Evolutionary conservation across 1,139 yeast species (phyloP).

Genomic region (Sugiyamaella japonica): DNA sequence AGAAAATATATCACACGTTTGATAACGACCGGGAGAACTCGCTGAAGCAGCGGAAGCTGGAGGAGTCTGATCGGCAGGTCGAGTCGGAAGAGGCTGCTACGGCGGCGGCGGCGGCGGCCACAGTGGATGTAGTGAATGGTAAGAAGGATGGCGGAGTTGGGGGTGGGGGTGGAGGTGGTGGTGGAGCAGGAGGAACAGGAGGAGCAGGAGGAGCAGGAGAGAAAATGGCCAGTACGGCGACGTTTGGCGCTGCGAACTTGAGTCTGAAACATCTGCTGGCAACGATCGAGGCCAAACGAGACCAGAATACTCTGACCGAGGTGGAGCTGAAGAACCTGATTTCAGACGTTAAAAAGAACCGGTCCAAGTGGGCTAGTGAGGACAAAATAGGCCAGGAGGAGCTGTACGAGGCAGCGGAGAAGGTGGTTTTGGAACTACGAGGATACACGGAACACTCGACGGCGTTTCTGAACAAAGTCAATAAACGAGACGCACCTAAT

Average conservation of each 20-base stretch:
- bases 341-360: slow-evolving; percentile 88
- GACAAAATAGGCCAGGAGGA: slow-evolving; percentile 97
- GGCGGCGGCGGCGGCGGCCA: slow-evolving; percentile 13
- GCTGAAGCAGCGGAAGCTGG: slow-evolving; percentile 72
- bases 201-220: no score
- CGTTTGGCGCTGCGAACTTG: slow-evolving; percentile 76
- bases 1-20: slow-evolving; percentile 69
- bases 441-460: slow-evolving; percentile 96
- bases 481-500: slow-evolving; percentile 96
- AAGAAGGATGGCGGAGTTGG: no score
- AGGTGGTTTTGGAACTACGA: slow-evolving; percentile 84
- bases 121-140: slow-evolving; percentile 17
- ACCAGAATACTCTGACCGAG: slow-evolving; percentile 73
- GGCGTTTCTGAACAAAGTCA: slow-evolving; percentile 90
- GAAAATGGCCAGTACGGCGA: slow-evolving; percentile 42
- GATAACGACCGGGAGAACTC: slow-evolving; percentile 82
- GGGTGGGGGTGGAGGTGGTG: background rate
- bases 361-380: slow-evolving; percentile 97
- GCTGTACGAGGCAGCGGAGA: slow-evolving; percentile 94
- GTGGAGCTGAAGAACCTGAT: slow-evolving; percentile 79
- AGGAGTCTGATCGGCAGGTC: slow-evolving; percentile 73
- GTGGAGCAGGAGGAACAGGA: no score
- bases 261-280: slow-evolving; percentile 79
- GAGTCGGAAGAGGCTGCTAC: slow-evolving; percentile 42
- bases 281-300: slow-evolving; percentile 76